phyloP scores from a whole-genome alignment of 2,329 filamentous ascomycete species.

The Coccinonectria pachysandricola region DNA sequence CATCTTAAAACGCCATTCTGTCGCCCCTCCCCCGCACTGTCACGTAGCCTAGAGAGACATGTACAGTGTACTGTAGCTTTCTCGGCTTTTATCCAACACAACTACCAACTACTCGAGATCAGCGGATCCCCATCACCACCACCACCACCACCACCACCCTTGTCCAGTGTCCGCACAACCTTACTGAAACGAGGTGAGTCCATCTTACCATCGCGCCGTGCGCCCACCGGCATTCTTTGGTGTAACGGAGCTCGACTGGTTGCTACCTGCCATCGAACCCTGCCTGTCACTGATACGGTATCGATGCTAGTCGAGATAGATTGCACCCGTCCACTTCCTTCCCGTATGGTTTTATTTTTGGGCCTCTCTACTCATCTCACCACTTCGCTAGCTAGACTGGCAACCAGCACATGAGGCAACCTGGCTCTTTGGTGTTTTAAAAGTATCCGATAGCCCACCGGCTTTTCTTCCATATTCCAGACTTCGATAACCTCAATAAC shows the following conservation, averaged over 20 bases:
- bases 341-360: background rate
- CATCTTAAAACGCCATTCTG: background rate
- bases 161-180: background rate
- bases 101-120: too few relatives aligned
- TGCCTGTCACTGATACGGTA: conserved; percentile 4
- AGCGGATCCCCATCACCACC: conserved; percentile 1
- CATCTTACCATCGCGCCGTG: conserved; percentile 1
- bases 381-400: too few relatives aligned
- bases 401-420: too few relatives aligned
- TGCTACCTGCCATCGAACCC: conserved; percentile 12
- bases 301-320: background rate
- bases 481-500: background rate
- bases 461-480: too few relatives aligned
- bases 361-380: background rate
- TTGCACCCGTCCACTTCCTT: background rate
- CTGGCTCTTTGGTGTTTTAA: too few relatives aligned
- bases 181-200: background rate
- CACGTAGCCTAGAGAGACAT: conserved; percentile 7
- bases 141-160: background rate
- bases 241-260: conserved; percentile 3
- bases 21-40: conserved; percentile 10
- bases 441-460: too few relatives aligned
- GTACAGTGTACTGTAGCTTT: too few relatives aligned
- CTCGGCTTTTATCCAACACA: too few relatives aligned
- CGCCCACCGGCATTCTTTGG: conserved; percentile 2